Percentiles rank a stretch among this genome's conserved stretches.
These are phyloP conservation scores for Ganoderma boninense DNA, from an alignment of 1,284 basidiomycete genomes.

Conservation along the genomic window DNA sequence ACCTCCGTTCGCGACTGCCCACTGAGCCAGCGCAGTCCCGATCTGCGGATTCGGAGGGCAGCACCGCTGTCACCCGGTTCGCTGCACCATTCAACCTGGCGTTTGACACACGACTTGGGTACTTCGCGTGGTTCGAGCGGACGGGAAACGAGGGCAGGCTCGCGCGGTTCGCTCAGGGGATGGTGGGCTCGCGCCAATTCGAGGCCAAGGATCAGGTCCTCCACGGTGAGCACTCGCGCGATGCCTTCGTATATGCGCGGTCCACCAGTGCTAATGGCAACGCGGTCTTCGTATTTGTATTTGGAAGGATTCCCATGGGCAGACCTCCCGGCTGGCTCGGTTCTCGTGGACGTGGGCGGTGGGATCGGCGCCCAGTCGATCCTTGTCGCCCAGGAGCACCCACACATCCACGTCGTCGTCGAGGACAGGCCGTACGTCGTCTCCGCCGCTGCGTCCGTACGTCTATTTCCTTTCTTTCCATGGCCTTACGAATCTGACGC, in stretches of 20 bases:
- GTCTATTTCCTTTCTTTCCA: background rate
- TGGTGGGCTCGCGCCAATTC: slow-evolving; percentile 37
- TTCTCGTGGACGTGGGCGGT: slow-evolving; percentile 78
- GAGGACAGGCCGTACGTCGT: slow-evolving; percentile 73
- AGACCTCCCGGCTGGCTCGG: slow-evolving; percentile 53
- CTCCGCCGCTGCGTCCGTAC: slow-evolving; percentile 52
- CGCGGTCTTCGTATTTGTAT: slow-evolving; percentile 46
- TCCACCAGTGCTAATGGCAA: too few species aligned
- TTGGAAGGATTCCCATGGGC: slow-evolving; percentile 69
- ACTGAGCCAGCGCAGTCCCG: too few species aligned
- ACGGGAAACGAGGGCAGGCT: slow-evolving; percentile 35
- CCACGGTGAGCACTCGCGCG: slow-evolving; percentile 16
- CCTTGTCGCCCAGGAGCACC: slow-evolving; percentile 64
- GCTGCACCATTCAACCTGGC: slow-evolving; percentile 39
- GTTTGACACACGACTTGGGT: slow-evolving; percentile 33
- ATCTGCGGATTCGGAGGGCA: background rate
- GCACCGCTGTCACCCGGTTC: slow-evolving; percentile 4
- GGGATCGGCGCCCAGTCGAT: slow-evolving; percentile 77
- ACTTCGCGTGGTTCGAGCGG: slow-evolving; percentile 38
- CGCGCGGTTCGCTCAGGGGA: slow-evolving; percentile 36
- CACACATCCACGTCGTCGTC: slow-evolving; percentile 64
- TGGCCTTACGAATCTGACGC: background rate
- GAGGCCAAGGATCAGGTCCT: slow-evolving; percentile 35
- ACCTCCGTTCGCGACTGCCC: background rate
- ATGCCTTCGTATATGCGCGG: background rate